Base-by-base conservation (phyloP, 352 stramenopile species). In the Pythium aristosporum region DNA sequence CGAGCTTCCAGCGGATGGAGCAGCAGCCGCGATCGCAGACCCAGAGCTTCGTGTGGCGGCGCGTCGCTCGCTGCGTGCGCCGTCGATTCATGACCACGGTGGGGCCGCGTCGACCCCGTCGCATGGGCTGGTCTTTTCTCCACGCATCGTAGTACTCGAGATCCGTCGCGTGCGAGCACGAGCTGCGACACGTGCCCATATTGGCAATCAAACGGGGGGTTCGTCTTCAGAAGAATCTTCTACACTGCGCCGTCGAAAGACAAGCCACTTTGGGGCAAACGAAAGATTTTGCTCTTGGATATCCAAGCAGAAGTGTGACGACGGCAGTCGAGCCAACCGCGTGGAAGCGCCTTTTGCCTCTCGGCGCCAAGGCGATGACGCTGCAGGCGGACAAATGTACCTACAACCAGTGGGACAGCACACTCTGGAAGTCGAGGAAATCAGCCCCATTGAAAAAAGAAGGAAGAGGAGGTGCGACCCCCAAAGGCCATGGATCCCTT, bases 71-170 rank as follows among this genome's bases (percentile, higher is more conserved):
- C 47, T 50, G 50, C 16, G 30, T 9, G 0, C 39, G 25, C 20
- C 46, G 9, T 21, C 63, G 48, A 48, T 69, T 37, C 28, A 59
- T 60, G 37, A 68, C 62, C 18, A 65, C 36, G 20, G 56, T 64
- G 37, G 63, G 39, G 48, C 42, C 36, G 21, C 55, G 43, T 12
- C 49, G 63, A 23, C 36, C 46, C 15, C 34, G 50, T 30, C 50
- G 48, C 12, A 57, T 48, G 12, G 48, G 64, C 50, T 63, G 44
- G 16, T 67, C 58, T 55, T 59, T 62, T 36, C 55, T 63, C 70
- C 77, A 87, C 28, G 65, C 76, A 67, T 88, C 79, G 72, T 91
- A 91, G 69, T 86, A 87, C 69, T 89, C 82, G 30, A 88, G 68
- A 41, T 82, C 74, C 43, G 63, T 71, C 49, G 63, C 52, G 46